phyloP scores from a whole-genome alignment of 2,329 filamentous ascomycete species.

The Xylariaceae sp. region DNA sequence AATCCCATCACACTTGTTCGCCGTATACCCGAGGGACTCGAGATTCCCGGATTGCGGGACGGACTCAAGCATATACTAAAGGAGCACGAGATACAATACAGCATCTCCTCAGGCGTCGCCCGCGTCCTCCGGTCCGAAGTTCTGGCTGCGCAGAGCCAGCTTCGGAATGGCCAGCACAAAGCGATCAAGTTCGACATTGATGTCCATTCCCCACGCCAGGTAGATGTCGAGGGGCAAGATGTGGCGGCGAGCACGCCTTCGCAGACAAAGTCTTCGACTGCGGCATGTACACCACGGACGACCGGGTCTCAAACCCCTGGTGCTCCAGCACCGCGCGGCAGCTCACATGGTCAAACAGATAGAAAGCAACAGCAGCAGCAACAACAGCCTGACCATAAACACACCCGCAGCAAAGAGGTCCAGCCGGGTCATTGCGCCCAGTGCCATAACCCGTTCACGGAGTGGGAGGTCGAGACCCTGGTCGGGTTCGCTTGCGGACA shows the following conservation, averaged over 20 bases:
- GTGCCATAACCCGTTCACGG: constrained; percentile 51
- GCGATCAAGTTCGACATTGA: constrained; percentile 85
- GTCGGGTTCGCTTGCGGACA: constrained; percentile 79
- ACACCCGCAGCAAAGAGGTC: constrained; percentile 33
- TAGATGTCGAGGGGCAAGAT: constrained; percentile 40
- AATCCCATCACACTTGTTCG: constrained; percentile 86
- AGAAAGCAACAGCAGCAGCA: no score
- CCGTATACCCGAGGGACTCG: constrained; percentile 85
- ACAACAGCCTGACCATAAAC: constrained; percentile 29
- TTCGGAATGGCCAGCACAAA: constrained; percentile 73
- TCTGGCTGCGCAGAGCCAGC: constrained; percentile 70
- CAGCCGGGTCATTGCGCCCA: constrained; percentile 54
- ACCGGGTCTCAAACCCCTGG: constrained; percentile 21
- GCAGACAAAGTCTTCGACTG: no score
- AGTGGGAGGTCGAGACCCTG: constrained; percentile 64
- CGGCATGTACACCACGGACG: no score
- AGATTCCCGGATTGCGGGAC: constrained; percentile 84
- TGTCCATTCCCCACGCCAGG: constrained; percentile 37
- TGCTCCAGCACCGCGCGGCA: no score
- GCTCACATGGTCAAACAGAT: no score
- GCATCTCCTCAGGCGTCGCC: constrained; percentile 85
- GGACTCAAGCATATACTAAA: constrained; percentile 87
- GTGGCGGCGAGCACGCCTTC: constrained; percentile 25
- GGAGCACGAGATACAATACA: constrained; percentile 92
- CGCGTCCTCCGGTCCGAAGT: constrained; percentile 85